Evolutionary conservation across 2,329 filamentous ascomycete genomes (phyloP), one percentile per base, ranked within the genome.

Genomic region (Penicillium hordei): DNA sequence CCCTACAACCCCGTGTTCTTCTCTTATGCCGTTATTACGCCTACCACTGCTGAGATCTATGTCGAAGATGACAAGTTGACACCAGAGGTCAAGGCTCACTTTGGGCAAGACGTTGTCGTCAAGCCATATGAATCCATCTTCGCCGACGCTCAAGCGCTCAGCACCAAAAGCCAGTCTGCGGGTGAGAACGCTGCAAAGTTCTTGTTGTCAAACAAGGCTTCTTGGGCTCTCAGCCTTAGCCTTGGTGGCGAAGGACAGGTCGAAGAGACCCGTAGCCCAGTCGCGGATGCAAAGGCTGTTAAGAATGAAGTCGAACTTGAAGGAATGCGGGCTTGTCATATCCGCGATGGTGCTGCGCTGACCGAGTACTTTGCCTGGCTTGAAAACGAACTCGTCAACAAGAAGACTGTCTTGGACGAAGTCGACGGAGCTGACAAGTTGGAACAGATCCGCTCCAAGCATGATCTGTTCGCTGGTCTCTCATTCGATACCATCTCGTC

Each of bases 1-100:
- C 91, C 92, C 0, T 99, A 94, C 79, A 99, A 99, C 72, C 94
- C 94, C 0, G 94, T 99, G 49, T 97, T 99, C 81, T 97, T 97
- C 77, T 94, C 93, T 17, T 99, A 97, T 70, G 93, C 93, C 44
- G 84, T 94, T 42, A 80, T 99, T 61, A 97, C 94, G 2, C 86
- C 87, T 1, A 87, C 76, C 12, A 81, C 85, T 1, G 90, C 89
- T 25, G 92, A 87, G 1, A 82, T 99, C 5, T 99, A 97, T 70
- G 81, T 97, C 58, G 89, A 97, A 69, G 83, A 87, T 13, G 83
- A 84, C 15, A 96, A 97, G 74, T 77, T 97, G 29, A 86, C 82
- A 34, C 77, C 83, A 3, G 85, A 90, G 48, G 88, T 86, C 57
- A 86, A 84, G 65, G 79, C 81, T 15, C 90, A 96, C 65, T 83